Percentiles rank a stretch among this genome's conserved stretches.
These are phyloP conservation scores for Botrytis deweyae DNA, from an alignment of 2,329 filamentous ascomycete species.

Conservation along the genomic window DNA sequence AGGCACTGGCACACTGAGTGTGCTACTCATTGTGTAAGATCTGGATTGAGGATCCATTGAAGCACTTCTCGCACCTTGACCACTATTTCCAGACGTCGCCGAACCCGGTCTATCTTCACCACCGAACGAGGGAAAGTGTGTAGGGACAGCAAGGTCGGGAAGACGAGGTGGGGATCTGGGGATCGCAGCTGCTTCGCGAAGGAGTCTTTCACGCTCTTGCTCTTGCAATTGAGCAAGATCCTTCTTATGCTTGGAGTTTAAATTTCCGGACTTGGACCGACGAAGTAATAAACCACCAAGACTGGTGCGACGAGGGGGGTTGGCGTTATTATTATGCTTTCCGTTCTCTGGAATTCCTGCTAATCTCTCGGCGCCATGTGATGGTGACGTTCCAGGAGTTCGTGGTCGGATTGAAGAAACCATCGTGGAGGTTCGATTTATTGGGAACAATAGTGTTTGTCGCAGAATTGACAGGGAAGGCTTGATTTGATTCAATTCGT, in stretches of 20 bases:
- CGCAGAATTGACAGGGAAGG: conserved; percentile 32
- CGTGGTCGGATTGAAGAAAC: conserved; percentile 41
- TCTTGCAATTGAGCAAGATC: conserved; percentile 50
- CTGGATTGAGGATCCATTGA: conserved; percentile 53
- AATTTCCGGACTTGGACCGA: conserved; percentile 66
- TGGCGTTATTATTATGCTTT: conserved; percentile 30
- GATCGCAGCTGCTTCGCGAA: conserved; percentile 54
- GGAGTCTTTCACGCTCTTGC: conserved; percentile 53
- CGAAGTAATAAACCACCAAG: conserved; percentile 61
- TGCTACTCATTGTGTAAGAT: conserved; percentile 32
- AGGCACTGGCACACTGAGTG: conserved; percentile 48
- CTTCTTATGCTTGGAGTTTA: conserved; percentile 60
- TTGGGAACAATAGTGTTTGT: conserved; percentile 26
- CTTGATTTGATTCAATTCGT: conserved; percentile 11
- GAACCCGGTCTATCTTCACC: conserved; percentile 65
- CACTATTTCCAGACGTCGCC: conserved; percentile 52
- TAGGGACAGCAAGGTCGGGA: conserved; percentile 43
- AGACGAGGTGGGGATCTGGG: conserved; percentile 60
- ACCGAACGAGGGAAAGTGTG: conserved; percentile 45
- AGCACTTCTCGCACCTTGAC: conserved; percentile 40
- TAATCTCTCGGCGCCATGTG: conserved; percentile 37
- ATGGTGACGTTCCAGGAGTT: conserved; percentile 40
- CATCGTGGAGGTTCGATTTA: conserved; percentile 30
- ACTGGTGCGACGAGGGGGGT: conserved; percentile 47
- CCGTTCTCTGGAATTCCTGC: conserved; percentile 39